A percentile compares a stretch with the other conserved stretches of the same genome.
phyloP scores from a whole-genome alignment of 164 flowering plant species.

The Dillenia suffruticosa region DNA sequence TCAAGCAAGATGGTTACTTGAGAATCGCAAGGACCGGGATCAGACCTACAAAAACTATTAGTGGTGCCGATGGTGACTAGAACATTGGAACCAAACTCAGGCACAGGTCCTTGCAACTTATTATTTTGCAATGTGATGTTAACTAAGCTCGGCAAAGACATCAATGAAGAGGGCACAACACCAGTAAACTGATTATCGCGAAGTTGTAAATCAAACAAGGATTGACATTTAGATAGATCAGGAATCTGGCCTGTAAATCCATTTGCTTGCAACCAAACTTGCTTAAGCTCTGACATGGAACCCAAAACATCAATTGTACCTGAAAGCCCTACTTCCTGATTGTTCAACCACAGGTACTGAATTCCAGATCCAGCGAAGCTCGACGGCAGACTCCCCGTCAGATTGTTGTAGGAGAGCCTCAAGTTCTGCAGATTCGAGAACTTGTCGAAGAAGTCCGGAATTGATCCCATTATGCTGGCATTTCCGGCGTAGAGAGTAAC shows the following conservation, averaged over 20 bases:
- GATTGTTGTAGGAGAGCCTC: conserved; percentile 43
- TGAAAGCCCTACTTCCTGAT: conserved; percentile 33
- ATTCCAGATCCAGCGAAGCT: conserved; percentile 31
- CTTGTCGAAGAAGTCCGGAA: conserved; percentile 45
- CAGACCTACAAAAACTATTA: conserved; percentile 17
- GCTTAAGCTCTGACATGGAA: conserved; percentile 27
- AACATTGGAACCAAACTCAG: conserved; percentile 17
- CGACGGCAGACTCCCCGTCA: conserved; percentile 39
- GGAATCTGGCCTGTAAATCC: conserved; percentile 48
- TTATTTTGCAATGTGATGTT: conserved; percentile 41
- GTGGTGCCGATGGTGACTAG: conserved; percentile 8
- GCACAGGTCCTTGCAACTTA: conserved; percentile 44
- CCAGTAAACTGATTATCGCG: conserved; percentile 52
- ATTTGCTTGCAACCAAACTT: conserved; percentile 48
- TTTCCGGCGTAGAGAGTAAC: conserved; percentile 21
- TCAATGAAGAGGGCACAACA: conserved; percentile 29
- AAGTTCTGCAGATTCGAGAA: conserved; percentile 29
- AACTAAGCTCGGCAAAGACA: conserved; percentile 14
- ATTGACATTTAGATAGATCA: conserved; percentile 26
- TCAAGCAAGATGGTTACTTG: conserved; percentile 6
- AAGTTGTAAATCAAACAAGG: conserved; percentile 40
- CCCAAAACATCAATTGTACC: conserved; percentile 37
- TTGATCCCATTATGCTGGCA: conserved; percentile 27
- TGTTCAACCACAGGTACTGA: conserved; percentile 38
- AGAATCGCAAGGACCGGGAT: conserved; percentile 4